Evolutionary conservation across 1,139 yeast genomes (phyloP).

Genomic region (Taphrina communis): DNA sequence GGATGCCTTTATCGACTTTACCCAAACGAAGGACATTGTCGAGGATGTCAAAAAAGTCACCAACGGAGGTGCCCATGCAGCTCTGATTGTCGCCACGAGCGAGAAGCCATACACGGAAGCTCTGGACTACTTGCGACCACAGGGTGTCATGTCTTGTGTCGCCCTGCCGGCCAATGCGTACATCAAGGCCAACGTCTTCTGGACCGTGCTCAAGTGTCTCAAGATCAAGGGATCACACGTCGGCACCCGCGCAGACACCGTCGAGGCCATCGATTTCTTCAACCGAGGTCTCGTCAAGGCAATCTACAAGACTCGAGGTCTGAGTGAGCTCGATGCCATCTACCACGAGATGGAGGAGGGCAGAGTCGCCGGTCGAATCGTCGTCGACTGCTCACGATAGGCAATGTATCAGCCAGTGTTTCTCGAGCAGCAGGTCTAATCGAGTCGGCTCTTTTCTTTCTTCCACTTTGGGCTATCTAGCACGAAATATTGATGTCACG

Average conservation of each 20-base stretch:
- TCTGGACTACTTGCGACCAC: constrained; percentile 32
- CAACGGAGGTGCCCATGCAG: constrained; percentile 35
- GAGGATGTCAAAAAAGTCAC: constrained; percentile 37
- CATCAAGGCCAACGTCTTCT: constrained; percentile 30
- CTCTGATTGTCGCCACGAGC: constrained; percentile 38
- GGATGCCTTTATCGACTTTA: constrained; percentile 71
- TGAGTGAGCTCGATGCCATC: constrained; percentile 64
- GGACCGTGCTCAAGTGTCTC: constrained; percentile 68
- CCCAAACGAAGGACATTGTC: constrained; percentile 46
- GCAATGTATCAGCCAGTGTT: background rate
- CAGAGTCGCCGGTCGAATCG: constrained; percentile 66
- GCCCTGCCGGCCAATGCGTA: constrained; percentile 40
- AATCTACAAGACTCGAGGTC: constrained; percentile 70
- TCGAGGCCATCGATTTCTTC: constrained; percentile 78
- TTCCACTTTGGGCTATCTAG: background rate
- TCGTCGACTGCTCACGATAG: constrained; percentile 33
- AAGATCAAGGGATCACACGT: constrained; percentile 76
- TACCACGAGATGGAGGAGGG: constrained; percentile 74
- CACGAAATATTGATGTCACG: no score
- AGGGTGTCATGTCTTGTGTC: constrained; percentile 41
- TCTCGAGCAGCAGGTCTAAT: constrained; percentile 1
- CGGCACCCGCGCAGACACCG: constrained; percentile 79
- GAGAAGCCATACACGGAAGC: constrained; percentile 39
- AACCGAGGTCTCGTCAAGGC: constrained; percentile 68
- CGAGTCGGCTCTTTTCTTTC: background rate